These are phyloP conservation scores for Mycena galericulata DNA, from an alignment of 768 basidiomycete genomes.

Conservation along the genomic window DNA sequence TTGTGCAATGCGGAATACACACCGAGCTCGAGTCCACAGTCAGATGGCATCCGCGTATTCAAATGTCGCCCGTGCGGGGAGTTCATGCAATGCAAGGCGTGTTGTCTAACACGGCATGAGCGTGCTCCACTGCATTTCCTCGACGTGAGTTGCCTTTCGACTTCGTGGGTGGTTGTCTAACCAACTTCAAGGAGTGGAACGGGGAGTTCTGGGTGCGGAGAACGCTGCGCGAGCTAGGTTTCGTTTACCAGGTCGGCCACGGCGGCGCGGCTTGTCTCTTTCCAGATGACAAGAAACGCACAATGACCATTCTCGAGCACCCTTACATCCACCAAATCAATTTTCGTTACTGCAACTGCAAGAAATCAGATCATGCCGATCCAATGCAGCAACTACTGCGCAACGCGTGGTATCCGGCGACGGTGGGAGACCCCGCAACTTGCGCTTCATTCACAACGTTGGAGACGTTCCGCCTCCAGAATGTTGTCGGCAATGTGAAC, in stretches of 20 bases:
- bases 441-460: background rate
- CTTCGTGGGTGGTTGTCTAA: too few relatives aligned
- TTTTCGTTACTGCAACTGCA: background rate
- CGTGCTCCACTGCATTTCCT: background rate
- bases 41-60: background rate
- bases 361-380: background rate
- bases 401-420: background rate
- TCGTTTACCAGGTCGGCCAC: background rate
- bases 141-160: background rate
- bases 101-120: background rate
- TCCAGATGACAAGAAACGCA: background rate
- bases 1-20: background rate
- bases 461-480: background rate
- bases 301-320: background rate
- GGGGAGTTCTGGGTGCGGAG: background rate
- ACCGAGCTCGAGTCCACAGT: background rate
- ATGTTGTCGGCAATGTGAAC: background rate
- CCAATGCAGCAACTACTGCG: background rate
- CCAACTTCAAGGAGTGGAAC: background rate
- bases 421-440: background rate
- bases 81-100: background rate
- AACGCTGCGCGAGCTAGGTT: background rate
- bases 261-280: background rate
- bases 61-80: background rate
- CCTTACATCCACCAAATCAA: background rate